phyloP scores from a whole-genome alignment of 768 basidiomycete species.

The Phylloporus scabripes region DNA sequence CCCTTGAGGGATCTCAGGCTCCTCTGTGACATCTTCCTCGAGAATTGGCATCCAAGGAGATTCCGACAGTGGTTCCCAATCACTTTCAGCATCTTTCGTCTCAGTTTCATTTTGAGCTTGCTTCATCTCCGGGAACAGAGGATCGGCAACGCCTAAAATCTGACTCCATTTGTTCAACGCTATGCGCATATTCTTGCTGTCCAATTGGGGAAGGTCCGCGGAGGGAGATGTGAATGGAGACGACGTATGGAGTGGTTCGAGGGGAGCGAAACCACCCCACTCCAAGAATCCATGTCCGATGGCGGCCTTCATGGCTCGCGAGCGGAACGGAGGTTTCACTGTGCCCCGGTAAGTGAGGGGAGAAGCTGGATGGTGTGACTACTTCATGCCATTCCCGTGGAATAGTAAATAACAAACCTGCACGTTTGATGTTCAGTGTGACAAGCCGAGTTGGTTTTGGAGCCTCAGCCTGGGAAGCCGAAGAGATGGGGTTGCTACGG shows the following conservation, averaged over 20 bases:
- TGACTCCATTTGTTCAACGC: conserved; percentile 33
- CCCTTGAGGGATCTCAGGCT: conserved; percentile 2
- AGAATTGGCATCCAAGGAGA: conserved; percentile 1
- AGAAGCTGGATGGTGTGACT: conserved; percentile 6
- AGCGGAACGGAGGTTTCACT: conserved; percentile 24
- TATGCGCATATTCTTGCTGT: conserved; percentile 27
- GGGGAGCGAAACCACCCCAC: conserved; percentile 29
- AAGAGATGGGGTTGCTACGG: neutral
- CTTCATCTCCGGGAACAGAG: conserved; percentile 29
- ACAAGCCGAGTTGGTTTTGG: conserved; percentile 8
- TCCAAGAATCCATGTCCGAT: conserved; percentile 30
- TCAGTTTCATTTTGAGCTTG: conserved; percentile 1
- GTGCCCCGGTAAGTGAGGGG: conserved; percentile 20
- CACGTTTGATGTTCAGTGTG: conserved; percentile 17
- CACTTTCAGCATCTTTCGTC: conserved; percentile 1
- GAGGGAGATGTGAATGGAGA: conserved; percentile 23
- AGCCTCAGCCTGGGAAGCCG: conserved; percentile 4
- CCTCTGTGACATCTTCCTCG: neutral
- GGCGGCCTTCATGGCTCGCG: conserved; percentile 26
- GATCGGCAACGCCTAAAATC: conserved; percentile 28
- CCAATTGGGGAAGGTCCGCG: conserved; percentile 10
- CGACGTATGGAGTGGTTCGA: conserved; percentile 26
- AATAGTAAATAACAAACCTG: conserved; percentile 18
- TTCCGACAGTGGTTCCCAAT: conserved; percentile 27
- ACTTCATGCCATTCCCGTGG: neutral